These are phyloP conservation scores for Peribolospora kevripleyi DNA, from an alignment of 768 basidiomycete species.

Conservation along the genomic window DNA sequence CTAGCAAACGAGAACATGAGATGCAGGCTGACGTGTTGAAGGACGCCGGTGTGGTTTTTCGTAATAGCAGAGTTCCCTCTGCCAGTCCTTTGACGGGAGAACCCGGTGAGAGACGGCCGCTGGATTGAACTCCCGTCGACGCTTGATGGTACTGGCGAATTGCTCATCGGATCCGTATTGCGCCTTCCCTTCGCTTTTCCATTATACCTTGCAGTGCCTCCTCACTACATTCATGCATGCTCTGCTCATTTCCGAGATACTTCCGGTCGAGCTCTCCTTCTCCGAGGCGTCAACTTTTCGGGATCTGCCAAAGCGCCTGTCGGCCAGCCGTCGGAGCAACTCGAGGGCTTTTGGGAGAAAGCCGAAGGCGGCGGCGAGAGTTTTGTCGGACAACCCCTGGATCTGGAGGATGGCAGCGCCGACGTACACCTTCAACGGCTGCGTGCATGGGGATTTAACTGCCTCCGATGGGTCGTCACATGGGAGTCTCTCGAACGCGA, in stretches of 20 bases:
- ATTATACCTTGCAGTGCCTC: no score
- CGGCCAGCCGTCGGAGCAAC: slow-evolving; percentile 38
- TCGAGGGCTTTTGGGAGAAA: slow-evolving; percentile 57
- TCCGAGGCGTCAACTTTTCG: slow-evolving; percentile 87
- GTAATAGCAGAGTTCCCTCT: no score
- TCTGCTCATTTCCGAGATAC: slow-evolving; percentile 12
- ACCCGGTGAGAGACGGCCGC: no score
- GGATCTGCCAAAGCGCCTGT: slow-evolving; percentile 68
- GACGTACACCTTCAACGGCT: slow-evolving; percentile 40
- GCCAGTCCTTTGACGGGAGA: no score
- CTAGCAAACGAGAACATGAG: no score
- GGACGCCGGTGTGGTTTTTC: no score
- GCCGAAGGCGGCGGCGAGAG: slow-evolving; percentile 39
- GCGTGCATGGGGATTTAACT: slow-evolving; percentile 79
- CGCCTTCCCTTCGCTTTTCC: no score
- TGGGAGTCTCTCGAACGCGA: slow-evolving; percentile 90
- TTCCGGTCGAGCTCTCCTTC: slow-evolving; percentile 40
- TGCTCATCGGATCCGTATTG: no score
- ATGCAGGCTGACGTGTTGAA: no score
- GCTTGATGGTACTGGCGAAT: no score
- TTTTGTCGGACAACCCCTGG: slow-evolving; percentile 55
- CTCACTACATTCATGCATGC: slow-evolving; percentile 10
- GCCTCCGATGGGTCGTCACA: slow-evolving; percentile 53
- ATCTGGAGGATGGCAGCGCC: slow-evolving; percentile 39
- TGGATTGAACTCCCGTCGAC: no score